Evolutionary conservation across 2,329 filamentous ascomycete species (phyloP), one percentile per base, ranked within the genome.

Genomic region (Alternaria triticina): DNA sequence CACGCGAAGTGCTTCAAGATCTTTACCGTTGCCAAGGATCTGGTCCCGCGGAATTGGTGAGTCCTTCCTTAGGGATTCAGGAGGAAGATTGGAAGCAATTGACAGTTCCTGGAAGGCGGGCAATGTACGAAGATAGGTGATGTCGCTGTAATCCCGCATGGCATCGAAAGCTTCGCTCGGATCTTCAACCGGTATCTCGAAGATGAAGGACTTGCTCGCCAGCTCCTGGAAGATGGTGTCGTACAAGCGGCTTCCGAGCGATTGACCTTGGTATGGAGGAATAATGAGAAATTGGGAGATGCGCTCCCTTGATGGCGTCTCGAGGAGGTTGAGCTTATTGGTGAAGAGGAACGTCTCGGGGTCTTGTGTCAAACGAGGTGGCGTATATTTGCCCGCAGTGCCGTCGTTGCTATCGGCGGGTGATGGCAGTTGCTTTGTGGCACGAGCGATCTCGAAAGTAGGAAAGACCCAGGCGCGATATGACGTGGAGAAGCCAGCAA

Each of bases 201-300:
- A 85, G 8, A 94, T 91, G 64, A 90, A 89, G 0, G 87, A 79
- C 60, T 91, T 87, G 33, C 87, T 84, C 61, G 91, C 85, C 67
- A 92, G 91, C 69, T 89, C 82, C 8, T 86, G 82, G 74, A 93
- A 95, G 69, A 98, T 92, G 52, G 89, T 86, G 63, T 89, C 88
- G 83, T 98, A 99, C 43, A 99, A 88, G 45, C 88, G 86, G 11
- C 89, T 87, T 36, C 95, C 96, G 54, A 95, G 89, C 15, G 94
- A 94, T 65, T 89, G 88, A 65, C 88, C 86, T 77, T 97, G 94
- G 79, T 93, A 97, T 6, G 93, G 91, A 3, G 94, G 94, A 11
- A 99, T 85, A 66, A 99, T 90, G 64, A 99, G 77, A 80, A 98
- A 98, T 78, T 99, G 96, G 0, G 95, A 97, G 68, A 99, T 92